These are phyloP conservation scores for Saccharomycopsis synnaedendra DNA, from an alignment of 805 yeast genomes.

Conservation along the genomic window DNA sequence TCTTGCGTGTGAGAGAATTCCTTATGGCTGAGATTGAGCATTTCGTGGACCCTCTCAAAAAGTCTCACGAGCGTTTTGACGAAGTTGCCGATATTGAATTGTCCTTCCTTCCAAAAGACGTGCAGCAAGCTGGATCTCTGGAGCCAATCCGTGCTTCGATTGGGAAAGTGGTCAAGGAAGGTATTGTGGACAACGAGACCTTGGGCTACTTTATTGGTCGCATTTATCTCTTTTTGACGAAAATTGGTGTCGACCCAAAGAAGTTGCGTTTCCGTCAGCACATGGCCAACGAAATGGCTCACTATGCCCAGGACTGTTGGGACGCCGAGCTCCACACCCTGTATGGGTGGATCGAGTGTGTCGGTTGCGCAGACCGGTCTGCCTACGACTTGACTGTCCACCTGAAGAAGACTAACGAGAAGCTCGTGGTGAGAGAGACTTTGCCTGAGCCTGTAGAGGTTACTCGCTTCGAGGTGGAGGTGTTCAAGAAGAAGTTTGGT, in stretches of 20 bases:
- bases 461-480: constrained; percentile 72
- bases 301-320: constrained; percentile 99
- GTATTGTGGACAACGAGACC: constrained; percentile 93
- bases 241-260: constrained; percentile 80
- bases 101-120: constrained; percentile 72
- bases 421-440: constrained; percentile 86
- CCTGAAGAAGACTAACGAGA: constrained; percentile 88
- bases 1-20: constrained; percentile 95
- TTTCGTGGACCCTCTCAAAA: constrained; percentile 87
- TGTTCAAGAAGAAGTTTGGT: constrained; percentile 93
- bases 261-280: constrained; percentile 96
- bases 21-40: constrained; percentile 99
- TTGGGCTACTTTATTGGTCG: constrained; percentile 95
- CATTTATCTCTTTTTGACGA: constrained; percentile 71
- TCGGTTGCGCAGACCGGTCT: constrained; percentile 98
- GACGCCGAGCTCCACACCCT: constrained; percentile 95
- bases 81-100: constrained; percentile 66
- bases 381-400: constrained; percentile 97
- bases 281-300: constrained; percentile 98
- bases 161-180: constrained; percentile 82
- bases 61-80: constrained; percentile 68
- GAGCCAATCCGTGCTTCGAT: constrained; percentile 51
- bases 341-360: constrained; percentile 99
- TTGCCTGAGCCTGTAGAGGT: constrained; percentile 76
- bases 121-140: constrained; percentile 80